Conservation (phyloP, 2,329 filamentous ascomycete species). For the Colletotrichum truncatum region DNA sequence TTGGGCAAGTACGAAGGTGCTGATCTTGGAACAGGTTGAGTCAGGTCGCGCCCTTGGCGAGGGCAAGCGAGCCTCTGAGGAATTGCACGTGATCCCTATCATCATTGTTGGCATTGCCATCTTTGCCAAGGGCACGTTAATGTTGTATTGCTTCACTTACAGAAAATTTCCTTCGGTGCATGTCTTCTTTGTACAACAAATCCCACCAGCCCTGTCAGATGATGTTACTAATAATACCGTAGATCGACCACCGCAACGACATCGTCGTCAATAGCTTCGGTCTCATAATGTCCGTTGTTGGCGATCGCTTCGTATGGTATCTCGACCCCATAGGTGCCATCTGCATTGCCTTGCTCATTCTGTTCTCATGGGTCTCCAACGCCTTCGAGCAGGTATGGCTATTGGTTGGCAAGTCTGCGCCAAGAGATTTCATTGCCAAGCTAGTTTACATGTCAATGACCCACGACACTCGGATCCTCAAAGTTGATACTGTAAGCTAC, state of each 20-base stretch:
- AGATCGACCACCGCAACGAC: conserved; percentile 66
- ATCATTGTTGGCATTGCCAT: conserved; percentile 63
- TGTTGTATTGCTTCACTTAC: conserved; percentile 63
- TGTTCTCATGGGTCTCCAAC: conserved; percentile 69
- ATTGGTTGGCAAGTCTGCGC: conserved; percentile 69
- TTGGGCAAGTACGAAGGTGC: conserved; percentile 27
- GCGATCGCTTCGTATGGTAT: conserved; percentile 64
- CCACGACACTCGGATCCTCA: conserved; percentile 61
- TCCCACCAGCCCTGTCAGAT: not conserved
- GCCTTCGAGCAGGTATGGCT: conserved; percentile 70
- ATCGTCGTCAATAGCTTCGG: conserved; percentile 65
- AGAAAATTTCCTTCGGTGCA: conserved; percentile 63
- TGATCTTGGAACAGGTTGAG: conserved; percentile 52
- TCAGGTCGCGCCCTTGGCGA: conserved; percentile 61
- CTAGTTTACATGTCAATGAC: conserved; percentile 65
- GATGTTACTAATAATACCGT: conserved; percentile 1
- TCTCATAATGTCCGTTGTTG: conserved; percentile 63
- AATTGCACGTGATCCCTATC: conserved; percentile 63
- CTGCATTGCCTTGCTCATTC: conserved; percentile 67
- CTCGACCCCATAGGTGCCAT: conserved; percentile 70
- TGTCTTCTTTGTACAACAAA: conserved; percentile 58
- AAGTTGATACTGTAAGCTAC: conserved; percentile 62
- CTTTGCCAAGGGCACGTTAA: conserved; percentile 59
- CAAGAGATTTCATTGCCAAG: conserved; percentile 63
- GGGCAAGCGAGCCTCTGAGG: conserved; percentile 50